Evolutionary conservation across 2,329 filamentous ascomycete species (phyloP).

Genomic region (Epichloe sylvatica): DNA sequence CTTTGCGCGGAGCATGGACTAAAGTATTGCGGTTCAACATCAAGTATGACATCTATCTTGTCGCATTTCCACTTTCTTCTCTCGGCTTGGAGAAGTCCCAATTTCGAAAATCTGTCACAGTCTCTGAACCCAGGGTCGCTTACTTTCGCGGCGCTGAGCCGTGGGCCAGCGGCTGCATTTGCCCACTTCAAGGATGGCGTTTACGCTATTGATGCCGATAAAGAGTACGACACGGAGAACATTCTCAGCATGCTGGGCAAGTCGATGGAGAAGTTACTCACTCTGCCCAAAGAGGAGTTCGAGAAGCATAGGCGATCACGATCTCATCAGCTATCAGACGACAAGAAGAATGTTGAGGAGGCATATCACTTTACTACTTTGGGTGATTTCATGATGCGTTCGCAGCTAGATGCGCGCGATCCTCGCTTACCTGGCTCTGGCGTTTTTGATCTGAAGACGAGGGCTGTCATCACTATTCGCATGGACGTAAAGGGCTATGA

Average conservation of each 20-base stretch:
- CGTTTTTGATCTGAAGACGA: constrained; percentile 92
- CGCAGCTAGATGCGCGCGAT: constrained; percentile 86
- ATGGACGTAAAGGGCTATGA: constrained; percentile 68
- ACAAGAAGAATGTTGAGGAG: constrained; percentile 59
- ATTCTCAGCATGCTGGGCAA: constrained; percentile 86
- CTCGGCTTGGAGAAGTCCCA: constrained; percentile 66
- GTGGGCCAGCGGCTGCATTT: constrained; percentile 67
- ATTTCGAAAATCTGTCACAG: constrained; percentile 51
- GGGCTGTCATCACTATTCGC: constrained; percentile 79
- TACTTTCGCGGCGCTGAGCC: constrained; percentile 58
- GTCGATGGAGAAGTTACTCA: constrained; percentile 92
- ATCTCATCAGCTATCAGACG: constrained; percentile 54
- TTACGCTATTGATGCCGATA: constrained; percentile 94
- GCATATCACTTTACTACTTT: constrained; percentile 77
- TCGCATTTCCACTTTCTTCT: constrained; percentile 88
- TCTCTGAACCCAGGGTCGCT: constrained; percentile 46
- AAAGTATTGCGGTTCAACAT: constrained; percentile 89
- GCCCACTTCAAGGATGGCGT: constrained; percentile 68
- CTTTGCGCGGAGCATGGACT: constrained; percentile 53
- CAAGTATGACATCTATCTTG: constrained; percentile 81
- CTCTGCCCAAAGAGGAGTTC: constrained; percentile 66
- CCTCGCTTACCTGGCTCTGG: constrained; percentile 74
- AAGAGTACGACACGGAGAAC: constrained; percentile 73
- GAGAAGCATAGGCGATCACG: constrained; percentile 65
- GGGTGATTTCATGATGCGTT: constrained; percentile 84